Percentiles rank a stretch among this genome's conserved stretches.
Conservation (phyloP, 176 grass and related monocot species). For the Poa pratensis region DNA sequence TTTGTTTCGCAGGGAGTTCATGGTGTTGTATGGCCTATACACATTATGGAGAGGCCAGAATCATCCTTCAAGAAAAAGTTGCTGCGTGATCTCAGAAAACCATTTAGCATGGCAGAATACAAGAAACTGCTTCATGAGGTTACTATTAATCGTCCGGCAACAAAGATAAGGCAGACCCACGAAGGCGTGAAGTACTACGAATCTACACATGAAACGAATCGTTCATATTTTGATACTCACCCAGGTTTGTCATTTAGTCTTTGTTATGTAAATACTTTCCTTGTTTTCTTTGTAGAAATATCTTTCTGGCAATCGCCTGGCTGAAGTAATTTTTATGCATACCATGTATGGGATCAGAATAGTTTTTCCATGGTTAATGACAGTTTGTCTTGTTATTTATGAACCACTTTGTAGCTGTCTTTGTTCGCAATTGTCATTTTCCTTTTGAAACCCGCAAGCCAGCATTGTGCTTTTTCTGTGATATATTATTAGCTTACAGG, state of each 20-base stretch:
- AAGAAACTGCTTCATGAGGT: conserved; percentile 35
- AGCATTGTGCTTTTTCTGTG: background rate
- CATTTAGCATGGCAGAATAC: conserved; percentile 58
- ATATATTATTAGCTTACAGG: conserved; percentile 1
- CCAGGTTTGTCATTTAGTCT: conserved; percentile 51
- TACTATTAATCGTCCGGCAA: conserved; percentile 35
- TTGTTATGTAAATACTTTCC: background rate
- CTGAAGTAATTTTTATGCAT: background rate
- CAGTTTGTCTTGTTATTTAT: conserved; percentile 1
- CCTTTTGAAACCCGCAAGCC: background rate
- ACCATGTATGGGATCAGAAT: background rate
- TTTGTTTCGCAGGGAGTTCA: background rate
- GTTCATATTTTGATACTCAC: conserved; percentile 66
- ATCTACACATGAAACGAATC: conserved; percentile 43
- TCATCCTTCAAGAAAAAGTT: conserved; percentile 71
- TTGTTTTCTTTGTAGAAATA: conserved; percentile 16
- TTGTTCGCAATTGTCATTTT: conserved; percentile 1
- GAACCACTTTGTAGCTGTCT: conserved; percentile 6
- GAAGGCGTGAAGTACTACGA: conserved; percentile 44
- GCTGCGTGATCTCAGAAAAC: conserved; percentile 50
- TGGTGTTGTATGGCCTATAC: conserved; percentile 55
- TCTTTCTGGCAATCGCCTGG: background rate
- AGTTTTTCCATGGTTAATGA: background rate
- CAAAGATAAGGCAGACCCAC: conserved; percentile 54
- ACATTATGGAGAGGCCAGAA: conserved; percentile 52